phyloP scores from a whole-genome alignment of 1,284 basidiomycete species.

The Ustilago esculenta region DNA sequence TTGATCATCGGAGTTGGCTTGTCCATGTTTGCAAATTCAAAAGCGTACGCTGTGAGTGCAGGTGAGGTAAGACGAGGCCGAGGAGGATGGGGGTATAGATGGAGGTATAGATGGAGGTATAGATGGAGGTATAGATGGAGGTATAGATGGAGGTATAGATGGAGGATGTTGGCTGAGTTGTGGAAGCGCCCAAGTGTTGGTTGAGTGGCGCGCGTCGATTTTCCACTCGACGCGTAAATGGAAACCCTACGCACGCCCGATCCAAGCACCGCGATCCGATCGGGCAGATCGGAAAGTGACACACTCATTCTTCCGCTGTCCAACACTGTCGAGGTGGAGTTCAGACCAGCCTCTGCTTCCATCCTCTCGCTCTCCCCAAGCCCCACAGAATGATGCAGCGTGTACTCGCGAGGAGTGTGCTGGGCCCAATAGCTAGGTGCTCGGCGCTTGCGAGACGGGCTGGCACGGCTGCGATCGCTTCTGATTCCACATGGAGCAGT shows the following conservation, averaged over 20 bases:
- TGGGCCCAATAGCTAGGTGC: neutral
- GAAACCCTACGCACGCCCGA: neutral
- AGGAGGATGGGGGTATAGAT: neutral
- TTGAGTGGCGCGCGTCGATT: neutral
- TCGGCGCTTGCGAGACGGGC: neutral
- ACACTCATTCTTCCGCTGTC: no score
- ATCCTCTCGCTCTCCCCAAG: no score
- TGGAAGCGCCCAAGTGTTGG: conserved; percentile 7
- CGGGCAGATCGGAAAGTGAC: conserved; percentile 5
- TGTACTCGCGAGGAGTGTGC: neutral
- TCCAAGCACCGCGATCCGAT: neutral
- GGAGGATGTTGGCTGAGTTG: neutral
- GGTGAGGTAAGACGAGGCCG: no score
- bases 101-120: no score
- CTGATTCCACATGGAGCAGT: neutral
- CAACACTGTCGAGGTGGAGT: no score
- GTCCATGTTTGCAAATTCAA: conserved; percentile 57
- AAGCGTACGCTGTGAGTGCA: no score
- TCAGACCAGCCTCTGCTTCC: no score
- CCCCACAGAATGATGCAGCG: conserved; percentile 2
- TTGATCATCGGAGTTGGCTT: conserved; percentile 62
- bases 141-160: no score
- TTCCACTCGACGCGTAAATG: conserved; percentile 6
- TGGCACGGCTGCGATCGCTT: no score
- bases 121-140: no score